Conservation (phyloP, 129 eudicot genomes). For the Flaveria sonorensis region DNA sequence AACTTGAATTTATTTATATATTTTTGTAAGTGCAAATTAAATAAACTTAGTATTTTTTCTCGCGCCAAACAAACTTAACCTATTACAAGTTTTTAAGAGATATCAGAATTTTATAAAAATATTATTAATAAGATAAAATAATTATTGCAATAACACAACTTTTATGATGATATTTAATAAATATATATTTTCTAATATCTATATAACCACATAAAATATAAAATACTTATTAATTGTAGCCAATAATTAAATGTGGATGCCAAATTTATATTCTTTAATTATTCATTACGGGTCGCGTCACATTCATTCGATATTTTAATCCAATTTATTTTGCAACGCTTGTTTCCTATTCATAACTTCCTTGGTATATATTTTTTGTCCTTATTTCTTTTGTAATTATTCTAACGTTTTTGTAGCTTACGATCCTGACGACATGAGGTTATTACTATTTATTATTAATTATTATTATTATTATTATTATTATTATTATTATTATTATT, state of each 20-base stretch:
- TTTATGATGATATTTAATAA: background rate
- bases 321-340: constrained; percentile 9
- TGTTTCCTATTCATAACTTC: background rate
- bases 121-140: background rate
- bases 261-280: background rate
- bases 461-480: no score
- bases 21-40: no score
- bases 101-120: no score
- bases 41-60: no score
- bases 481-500: background rate
- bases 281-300: background rate
- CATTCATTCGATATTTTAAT: constrained; percentile 7
- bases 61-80: background rate
- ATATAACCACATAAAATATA: background rate
- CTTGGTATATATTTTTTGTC: background rate
- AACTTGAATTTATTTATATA: background rate
- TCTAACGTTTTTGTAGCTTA: constrained; percentile 2
- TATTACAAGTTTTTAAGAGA: background rate
- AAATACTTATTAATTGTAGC: background rate
- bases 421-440: constrained; percentile 3
- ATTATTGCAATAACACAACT: background rate
- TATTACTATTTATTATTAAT: background rate
- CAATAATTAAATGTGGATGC: constrained; percentile 11
- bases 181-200: background rate
- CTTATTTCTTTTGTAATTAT: constrained; percentile 13